Evolutionary conservation across 805 yeast genomes (phyloP).

Genomic region (Kuraishia cidri): DNA sequence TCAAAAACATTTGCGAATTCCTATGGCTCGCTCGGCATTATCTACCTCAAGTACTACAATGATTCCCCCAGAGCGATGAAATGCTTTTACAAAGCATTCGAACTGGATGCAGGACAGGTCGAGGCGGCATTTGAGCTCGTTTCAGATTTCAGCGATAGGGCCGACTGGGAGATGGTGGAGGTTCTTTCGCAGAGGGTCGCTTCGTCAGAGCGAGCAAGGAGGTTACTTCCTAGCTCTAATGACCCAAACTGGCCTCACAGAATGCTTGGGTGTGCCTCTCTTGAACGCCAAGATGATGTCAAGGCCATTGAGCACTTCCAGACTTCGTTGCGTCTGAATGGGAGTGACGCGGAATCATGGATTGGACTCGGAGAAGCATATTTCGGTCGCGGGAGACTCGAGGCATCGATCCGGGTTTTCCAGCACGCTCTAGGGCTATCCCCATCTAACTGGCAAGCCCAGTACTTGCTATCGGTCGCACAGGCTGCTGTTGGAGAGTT

Average conservation of each 20-base stretch:
- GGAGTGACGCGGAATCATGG: constrained; percentile 77
- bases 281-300: constrained; percentile 63
- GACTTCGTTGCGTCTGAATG: constrained; percentile 62
- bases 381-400: constrained; percentile 71
- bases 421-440: constrained; percentile 49
- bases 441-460: constrained; percentile 49
- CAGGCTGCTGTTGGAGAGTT: constrained; percentile 57
- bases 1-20: constrained; percentile 66
- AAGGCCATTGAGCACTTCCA: constrained; percentile 88
- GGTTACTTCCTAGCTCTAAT: constrained; percentile 27
- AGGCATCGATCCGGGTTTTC: constrained; percentile 82
- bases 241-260: constrained; percentile 78
- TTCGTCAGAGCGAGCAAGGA: constrained; percentile 50
- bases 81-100: constrained; percentile 86
- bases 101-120: constrained; percentile 69
- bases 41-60: constrained; percentile 49
- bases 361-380: constrained; percentile 97
- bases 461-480: constrained; percentile 60
- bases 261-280: constrained; percentile 69
- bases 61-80: constrained; percentile 69
- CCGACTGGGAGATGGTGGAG: constrained; percentile 84
- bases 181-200: constrained; percentile 60
- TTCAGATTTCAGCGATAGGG: constrained; percentile 50
- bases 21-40: constrained; percentile 70
- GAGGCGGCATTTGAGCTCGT: constrained; percentile 69